phyloP scores from a whole-genome alignment of 106 monocot species.

The Cymbidium sinense region DNA sequence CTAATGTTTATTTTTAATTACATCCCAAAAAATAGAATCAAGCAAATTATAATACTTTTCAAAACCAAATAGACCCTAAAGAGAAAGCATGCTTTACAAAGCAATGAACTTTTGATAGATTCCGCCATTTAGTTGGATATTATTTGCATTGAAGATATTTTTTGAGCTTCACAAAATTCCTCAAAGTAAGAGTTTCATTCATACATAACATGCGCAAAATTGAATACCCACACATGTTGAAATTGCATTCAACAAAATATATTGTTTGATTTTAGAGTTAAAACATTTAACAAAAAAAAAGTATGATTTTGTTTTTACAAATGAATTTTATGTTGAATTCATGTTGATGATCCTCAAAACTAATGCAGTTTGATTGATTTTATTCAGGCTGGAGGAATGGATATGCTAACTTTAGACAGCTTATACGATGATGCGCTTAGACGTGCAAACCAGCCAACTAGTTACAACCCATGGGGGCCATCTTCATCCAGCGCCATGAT shows the following conservation, averaged over 20 bases:
- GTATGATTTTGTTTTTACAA: neutral
- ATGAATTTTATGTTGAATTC: neutral
- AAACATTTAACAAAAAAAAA: too few relatives aligned
- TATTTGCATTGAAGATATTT: too few relatives aligned
- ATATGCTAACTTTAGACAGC: slow-evolving; percentile 84
- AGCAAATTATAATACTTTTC: too few relatives aligned
- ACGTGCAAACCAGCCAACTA: slow-evolving; percentile 51
- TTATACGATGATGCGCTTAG: slow-evolving; percentile 76
- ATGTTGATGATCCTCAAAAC: neutral
- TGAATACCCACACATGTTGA: neutral
- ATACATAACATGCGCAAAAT: neutral
- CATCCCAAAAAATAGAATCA: too few relatives aligned
- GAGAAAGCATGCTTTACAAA: neutral
- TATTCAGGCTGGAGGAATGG: slow-evolving; percentile 77
- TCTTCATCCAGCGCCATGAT: slow-evolving; percentile 20
- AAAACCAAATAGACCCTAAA: too few relatives aligned
- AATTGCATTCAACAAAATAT: neutral
- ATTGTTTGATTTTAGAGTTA: too few relatives aligned
- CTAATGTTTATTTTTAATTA: too few relatives aligned
- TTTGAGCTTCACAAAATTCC: neutral
- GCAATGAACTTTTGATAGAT: neutral
- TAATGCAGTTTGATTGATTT: neutral
- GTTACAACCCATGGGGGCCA: slow-evolving; percentile 91
- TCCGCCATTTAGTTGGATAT: too few relatives aligned
- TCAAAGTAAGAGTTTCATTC: neutral